Base-by-base conservation (phyloP, 148 eudicot species). In the Arctostaphylos glauca region DNA sequence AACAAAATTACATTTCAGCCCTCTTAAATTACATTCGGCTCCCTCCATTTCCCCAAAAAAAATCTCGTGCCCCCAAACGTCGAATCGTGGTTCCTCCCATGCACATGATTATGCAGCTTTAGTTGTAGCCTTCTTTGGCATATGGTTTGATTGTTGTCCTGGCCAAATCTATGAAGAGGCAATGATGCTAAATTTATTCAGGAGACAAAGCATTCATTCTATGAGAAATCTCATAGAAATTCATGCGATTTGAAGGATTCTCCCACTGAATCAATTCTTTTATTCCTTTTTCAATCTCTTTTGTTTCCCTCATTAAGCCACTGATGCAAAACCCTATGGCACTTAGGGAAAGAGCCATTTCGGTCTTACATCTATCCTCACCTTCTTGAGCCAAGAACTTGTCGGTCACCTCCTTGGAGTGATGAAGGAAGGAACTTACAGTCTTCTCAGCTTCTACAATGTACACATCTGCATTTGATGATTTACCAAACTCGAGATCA, bases 261-360 rank as follows among this genome's bases (percentile, higher is more conserved):
- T 86, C 90, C 82, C 85, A 77, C 66, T 81, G 81, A 67, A 73
- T 38, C 19, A 88, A 52, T 77, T 89, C 92, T 67, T 77, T 83
- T 58, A 86, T 77, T 76, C 81, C 81, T 14, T 59, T 74, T 81
- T 84, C 88, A 38, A 84, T 64, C 74, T 84, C 87, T 76, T 62
- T 81, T 75, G 86, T 80, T 88, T 86, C 92, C 50, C 16, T 79
- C 85, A 83, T 75, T 74, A 89, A 53, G 9, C 83, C 68, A 46
- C 82, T 72, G 62, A 89, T 86, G 87, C 90, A 87, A 81, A 87
- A 87, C 43, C 84, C 86, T n/a, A 84, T 19, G 25, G 87, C 85
- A 18, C 86, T 85, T 76, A 83, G n/a, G 80, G 55, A 67, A 44
- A 84, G 81, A 74, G 78, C 60, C 58, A 77, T 41, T 80, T 78